Conservation (phyloP, 2,329 filamentous ascomycete species). For the Teratosphaeria epicoccoides region DNA sequence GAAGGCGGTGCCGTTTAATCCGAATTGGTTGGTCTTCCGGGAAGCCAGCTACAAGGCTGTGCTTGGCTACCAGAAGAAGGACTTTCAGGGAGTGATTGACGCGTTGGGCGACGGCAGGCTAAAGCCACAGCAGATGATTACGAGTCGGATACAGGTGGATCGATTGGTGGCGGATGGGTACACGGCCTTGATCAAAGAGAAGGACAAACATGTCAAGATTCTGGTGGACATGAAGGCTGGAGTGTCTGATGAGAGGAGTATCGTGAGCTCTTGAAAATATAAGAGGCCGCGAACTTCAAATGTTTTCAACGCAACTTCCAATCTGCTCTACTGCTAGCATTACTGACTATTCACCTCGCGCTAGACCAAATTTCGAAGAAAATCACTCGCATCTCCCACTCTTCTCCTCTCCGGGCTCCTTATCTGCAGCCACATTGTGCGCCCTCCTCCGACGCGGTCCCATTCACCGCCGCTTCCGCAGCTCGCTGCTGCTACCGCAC, state of each 20-base stretch:
- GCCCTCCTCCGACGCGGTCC: too few relatives aligned
- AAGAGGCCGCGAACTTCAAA: too few relatives aligned
- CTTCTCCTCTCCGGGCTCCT: too few relatives aligned
- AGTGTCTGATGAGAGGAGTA: slow-evolving; percentile 1
- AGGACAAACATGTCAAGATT: slow-evolving; percentile 54
- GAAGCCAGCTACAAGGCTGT: slow-evolving; percentile 44
- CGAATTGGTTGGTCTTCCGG: slow-evolving; percentile 44
- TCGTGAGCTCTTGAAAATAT: slow-evolving; percentile 2
- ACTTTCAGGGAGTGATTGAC: slow-evolving; percentile 48
- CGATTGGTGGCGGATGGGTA: slow-evolving; percentile 49
- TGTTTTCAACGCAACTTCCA: too few relatives aligned
- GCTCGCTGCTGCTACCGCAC: too few relatives aligned
- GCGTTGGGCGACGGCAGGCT: slow-evolving; percentile 27
- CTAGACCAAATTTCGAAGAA: too few relatives aligned
- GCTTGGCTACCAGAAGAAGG: slow-evolving; percentile 40
- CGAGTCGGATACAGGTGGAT: slow-evolving; percentile 45
- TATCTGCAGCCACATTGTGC: too few relatives aligned
- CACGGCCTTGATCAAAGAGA: slow-evolving; percentile 46
- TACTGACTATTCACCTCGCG: too few relatives aligned
- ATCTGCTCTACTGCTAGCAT: too few relatives aligned
- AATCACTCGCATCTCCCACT: too few relatives aligned
- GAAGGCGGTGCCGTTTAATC: slow-evolving; percentile 41
- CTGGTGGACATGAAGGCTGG: slow-evolving; percentile 37
- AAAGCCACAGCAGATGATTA: slow-evolving; percentile 50
- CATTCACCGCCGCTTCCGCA: too few relatives aligned